phyloP scores from a whole-genome alignment of 257 asterid genomes.

The Leonotis leonurus region DNA sequence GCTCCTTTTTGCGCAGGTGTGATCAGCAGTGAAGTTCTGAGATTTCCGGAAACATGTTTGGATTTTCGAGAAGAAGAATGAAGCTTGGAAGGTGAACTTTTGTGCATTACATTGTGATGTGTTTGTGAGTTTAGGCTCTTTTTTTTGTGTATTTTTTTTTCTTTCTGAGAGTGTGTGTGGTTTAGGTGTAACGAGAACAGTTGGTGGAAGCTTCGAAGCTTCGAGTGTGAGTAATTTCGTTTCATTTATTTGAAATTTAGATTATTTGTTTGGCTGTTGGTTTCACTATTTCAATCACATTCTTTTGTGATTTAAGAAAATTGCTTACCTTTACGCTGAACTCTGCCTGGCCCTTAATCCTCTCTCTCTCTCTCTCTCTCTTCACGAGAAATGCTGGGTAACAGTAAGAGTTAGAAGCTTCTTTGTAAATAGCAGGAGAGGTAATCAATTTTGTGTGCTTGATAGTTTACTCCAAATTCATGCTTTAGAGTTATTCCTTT shows the following conservation, averaged over 20 bases:
- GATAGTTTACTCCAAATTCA: background rate
- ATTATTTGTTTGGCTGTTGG: background rate
- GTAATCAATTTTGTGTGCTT: background rate
- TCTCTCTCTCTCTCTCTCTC: background rate
- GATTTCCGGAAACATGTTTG: constrained; percentile 54
- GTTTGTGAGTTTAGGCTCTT: background rate
- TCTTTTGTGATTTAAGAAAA: background rate
- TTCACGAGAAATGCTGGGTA: background rate
- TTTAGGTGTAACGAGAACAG: constrained; percentile 2
- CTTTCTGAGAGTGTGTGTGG: background rate
- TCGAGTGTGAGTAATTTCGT: background rate
- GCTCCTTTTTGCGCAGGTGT: constrained; percentile 16
- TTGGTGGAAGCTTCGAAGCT: constrained; percentile 10
- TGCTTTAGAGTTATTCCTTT: background rate
- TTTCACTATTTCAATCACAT: background rate
- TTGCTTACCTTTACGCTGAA: background rate
- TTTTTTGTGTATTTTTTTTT: background rate
- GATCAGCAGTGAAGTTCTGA: constrained; percentile 20
- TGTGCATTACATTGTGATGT: constrained; percentile 2
- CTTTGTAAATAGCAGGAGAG: background rate
- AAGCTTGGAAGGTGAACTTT: constrained; percentile 79
- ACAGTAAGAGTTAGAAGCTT: background rate
- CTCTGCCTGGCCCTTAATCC: background rate
- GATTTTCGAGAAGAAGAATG: constrained; percentile 76
- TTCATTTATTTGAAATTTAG: background rate